Percentiles rank a stretch among this genome's conserved stretches.
phyloP scores from a whole-genome alignment of 257 asterid species.

The Euphrasia confusa region DNA sequence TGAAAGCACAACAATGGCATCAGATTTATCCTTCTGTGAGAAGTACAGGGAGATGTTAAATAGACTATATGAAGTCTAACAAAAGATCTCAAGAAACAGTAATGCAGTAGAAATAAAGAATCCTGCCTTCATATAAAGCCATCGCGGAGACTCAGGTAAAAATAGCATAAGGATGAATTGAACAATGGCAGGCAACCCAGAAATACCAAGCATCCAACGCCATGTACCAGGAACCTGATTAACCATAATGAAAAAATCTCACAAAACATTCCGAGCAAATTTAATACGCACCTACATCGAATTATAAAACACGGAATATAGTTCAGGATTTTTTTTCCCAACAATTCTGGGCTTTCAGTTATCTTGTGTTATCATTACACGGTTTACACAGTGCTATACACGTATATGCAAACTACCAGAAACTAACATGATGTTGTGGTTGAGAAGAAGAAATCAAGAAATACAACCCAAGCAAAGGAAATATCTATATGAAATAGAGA shows the following conservation, averaged over 20 bases:
- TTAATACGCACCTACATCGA: not conserved
- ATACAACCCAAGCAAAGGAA: not conserved
- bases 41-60: conserved; percentile 9
- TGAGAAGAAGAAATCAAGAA: no score
- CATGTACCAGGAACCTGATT: conserved; percentile 87
- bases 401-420: not conserved
- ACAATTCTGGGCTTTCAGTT: not conserved
- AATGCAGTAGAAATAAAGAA: conserved; percentile 20
- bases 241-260: conserved; percentile 24
- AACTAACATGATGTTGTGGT: no score
- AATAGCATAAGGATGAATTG: conserved; percentile 79
- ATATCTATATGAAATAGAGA: no score
- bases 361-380: not conserved
- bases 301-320: not conserved
- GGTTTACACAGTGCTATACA: not conserved
- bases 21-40: conserved; percentile 67
- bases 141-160: conserved; percentile 94
- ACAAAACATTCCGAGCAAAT: not conserved
- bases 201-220: conserved; percentile 99
- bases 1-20: conserved; percentile 81
- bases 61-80: not conserved
- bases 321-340: not conserved
- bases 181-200: conserved; percentile 72
- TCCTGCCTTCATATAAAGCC: conserved; percentile 84
- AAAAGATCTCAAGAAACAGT: not conserved